Evolutionary conservation across 78 protist species (phyloP).

Genomic region (Cavenderia fasciculata): DNA sequence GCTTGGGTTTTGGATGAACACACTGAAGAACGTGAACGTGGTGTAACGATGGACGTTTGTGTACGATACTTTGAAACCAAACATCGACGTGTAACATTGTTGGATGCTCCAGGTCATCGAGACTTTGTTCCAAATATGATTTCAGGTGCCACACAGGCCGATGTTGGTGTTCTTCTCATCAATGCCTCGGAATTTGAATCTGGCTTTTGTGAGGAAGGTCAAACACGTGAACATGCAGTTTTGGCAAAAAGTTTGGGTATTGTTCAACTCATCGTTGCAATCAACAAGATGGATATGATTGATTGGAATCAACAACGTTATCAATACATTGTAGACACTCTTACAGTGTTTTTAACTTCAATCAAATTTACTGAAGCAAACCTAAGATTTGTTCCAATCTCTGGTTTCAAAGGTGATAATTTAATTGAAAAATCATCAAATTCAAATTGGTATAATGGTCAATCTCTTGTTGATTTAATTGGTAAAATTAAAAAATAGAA

Average conservation of each 20-base stretch:
- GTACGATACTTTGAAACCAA: constrained; percentile 82
- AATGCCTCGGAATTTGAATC: constrained; percentile 95
- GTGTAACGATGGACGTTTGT: constrained; percentile 97
- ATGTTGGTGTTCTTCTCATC: constrained; percentile 95
- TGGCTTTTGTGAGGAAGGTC: constrained; percentile 94
- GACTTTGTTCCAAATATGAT: constrained; percentile 98
- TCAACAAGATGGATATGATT: constrained; percentile 94
- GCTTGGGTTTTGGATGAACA: constrained; percentile 99
- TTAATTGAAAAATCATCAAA: constrained; percentile 38
- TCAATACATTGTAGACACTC: constrained; percentile 63
- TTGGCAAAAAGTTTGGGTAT: constrained; percentile 93
- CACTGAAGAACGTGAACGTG: constrained; percentile 87
- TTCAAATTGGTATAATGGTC: constrained; percentile 86
- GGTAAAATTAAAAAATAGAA: no score
- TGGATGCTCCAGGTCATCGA: constrained; percentile 99
- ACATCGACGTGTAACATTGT: constrained; percentile 84
- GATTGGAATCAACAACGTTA: constrained; percentile 82
- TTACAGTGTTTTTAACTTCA: constrained; percentile 71
- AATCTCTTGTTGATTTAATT: constrained; percentile 73
- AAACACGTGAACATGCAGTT: constrained; percentile 95
- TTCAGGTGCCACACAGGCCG: constrained; percentile 97
- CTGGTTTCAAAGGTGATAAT: constrained; percentile 89
- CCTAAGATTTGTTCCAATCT: constrained; percentile 78
- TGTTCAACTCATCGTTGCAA: constrained; percentile 90
- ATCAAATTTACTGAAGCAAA: constrained; percentile 75